These are phyloP conservation scores for Fusarium sp. DNA, from an alignment of 2,329 filamentous ascomycete species.

Conservation along the genomic window DNA sequence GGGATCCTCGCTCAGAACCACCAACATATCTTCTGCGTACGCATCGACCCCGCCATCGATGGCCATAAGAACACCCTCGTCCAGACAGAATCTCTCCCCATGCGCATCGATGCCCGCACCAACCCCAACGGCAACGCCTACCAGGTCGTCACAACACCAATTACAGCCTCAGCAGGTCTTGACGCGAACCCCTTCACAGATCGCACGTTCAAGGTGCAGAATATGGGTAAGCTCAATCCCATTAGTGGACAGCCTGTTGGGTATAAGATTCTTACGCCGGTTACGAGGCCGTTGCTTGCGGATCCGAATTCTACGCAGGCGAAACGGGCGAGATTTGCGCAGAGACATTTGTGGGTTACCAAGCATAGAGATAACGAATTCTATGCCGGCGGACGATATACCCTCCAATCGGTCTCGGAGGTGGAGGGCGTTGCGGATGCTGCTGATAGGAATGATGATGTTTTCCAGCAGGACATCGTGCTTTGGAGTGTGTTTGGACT, in stretches of 20 bases:
- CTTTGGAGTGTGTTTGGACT: conserved; percentile 13
- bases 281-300: conserved; percentile 54
- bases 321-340: conserved; percentile 54
- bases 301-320: conserved; percentile 54
- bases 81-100: conserved; percentile 52
- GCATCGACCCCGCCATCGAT: conserved; percentile 74
- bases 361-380: conserved; percentile 56
- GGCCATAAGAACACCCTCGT: conserved; percentile 66
- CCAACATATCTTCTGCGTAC: conserved; percentile 74
- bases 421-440: conserved; percentile 3
- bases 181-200: conserved; percentile 62
- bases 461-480: conserved; percentile 7
- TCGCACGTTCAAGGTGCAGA: conserved; percentile 62
- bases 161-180: conserved; percentile 57
- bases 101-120: conserved; percentile 53
- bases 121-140: conserved; percentile 63
- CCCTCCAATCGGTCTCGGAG: conserved; percentile 29
- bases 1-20: conserved; percentile 76
- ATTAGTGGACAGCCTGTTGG: conserved; percentile 58
- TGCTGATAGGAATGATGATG: conserved; percentile 7
- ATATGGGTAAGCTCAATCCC: conserved; percentile 55
- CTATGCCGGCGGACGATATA: conserved; percentile 56
- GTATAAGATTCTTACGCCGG: conserved; percentile 57
- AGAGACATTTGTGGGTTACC: conserved; percentile 59
- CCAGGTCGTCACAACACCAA: conserved; percentile 53